Evolutionary conservation across 2,329 filamentous ascomycete genomes (phyloP).

Genomic region (Sporothrix pallida): DNA sequence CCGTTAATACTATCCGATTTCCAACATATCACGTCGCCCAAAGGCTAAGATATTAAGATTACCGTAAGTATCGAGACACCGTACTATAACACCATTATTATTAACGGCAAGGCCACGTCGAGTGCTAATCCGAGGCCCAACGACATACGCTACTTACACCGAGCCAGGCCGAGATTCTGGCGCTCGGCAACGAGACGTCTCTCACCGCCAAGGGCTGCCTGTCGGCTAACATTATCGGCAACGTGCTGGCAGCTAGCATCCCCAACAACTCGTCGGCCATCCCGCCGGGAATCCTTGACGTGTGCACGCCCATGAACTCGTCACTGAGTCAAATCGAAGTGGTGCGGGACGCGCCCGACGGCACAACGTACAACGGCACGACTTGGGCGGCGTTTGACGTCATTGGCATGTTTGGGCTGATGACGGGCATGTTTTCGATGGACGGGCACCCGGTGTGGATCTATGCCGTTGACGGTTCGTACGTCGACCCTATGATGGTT

Average conservation of each 20-base stretch:
- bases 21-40: slow-evolving; percentile 57
- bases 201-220: slow-evolving; percentile 54
- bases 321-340: slow-evolving; percentile 52
- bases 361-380: background rate
- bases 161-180: slow-evolving; percentile 44
- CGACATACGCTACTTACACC: slow-evolving; percentile 48
- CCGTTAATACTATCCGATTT: slow-evolving; percentile 63
- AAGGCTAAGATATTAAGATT: slow-evolving; percentile 46
- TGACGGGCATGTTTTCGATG: slow-evolving; percentile 55
- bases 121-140: slow-evolving; percentile 55
- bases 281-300: slow-evolving; percentile 52
- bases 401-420: slow-evolving; percentile 57
- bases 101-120: slow-evolving; percentile 65
- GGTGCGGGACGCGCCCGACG: slow-evolving; percentile 32
- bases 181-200: slow-evolving; percentile 41
- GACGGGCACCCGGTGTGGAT: slow-evolving; percentile 61
- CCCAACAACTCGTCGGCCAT: slow-evolving; percentile 47
- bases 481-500: slow-evolving; percentile 58
- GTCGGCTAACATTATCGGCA: slow-evolving; percentile 50
- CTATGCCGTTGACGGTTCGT: slow-evolving; percentile 60
- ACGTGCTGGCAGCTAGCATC: slow-evolving; percentile 41
- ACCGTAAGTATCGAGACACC: slow-evolving; percentile 55
- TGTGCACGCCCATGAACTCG: slow-evolving; percentile 55
- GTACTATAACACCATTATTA: slow-evolving; percentile 65
- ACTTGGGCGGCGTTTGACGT: slow-evolving; percentile 60